Percentiles rank a stretch among this genome's conserved stretches.
phyloP scores from a whole-genome alignment of 2,329 filamentous ascomycete genomes.

The Fusarium sacchari region DNA sequence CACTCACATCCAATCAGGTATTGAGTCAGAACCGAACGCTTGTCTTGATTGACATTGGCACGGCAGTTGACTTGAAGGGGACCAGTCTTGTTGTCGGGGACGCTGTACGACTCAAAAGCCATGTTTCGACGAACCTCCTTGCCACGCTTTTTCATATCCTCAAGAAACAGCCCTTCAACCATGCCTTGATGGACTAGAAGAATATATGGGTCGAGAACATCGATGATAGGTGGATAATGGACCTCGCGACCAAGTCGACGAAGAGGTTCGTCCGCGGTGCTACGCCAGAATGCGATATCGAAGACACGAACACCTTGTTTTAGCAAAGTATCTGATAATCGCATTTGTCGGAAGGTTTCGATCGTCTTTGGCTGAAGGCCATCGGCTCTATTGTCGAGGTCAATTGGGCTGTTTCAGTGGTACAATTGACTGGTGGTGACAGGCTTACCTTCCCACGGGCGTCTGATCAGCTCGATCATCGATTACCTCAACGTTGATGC shows the following conservation, averaged over 20 bases:
- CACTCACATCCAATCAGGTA: conserved; percentile 74
- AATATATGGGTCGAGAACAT: conserved; percentile 67
- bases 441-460: conserved; percentile 65
- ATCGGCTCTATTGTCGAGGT: conserved; percentile 63
- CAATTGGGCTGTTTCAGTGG: conserved; percentile 16
- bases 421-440: not conserved
- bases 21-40: conserved; percentile 62
- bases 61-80: conserved; percentile 63
- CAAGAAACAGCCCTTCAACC: conserved; percentile 75
- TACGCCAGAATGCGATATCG: conserved; percentile 79
- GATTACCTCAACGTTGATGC: conserved; percentile 71
- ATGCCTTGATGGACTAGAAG: conserved; percentile 77
- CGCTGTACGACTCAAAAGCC: conserved; percentile 67
- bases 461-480: conserved; percentile 77
- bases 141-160: conserved; percentile 73
- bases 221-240: conserved; percentile 73
- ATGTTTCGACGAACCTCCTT: conserved; percentile 71
- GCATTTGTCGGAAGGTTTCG: conserved; percentile 78
- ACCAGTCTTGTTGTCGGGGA: conserved; percentile 54
- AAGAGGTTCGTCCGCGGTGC: conserved; percentile 60
- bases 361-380: conserved; percentile 82
- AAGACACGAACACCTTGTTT: conserved; percentile 75
- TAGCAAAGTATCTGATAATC: conserved; percentile 74
- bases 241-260: conserved; percentile 71
- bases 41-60: conserved; percentile 62